Base-by-base conservation (phyloP, 257 asterid genomes). In the Leptodermis oblonga region DNA sequence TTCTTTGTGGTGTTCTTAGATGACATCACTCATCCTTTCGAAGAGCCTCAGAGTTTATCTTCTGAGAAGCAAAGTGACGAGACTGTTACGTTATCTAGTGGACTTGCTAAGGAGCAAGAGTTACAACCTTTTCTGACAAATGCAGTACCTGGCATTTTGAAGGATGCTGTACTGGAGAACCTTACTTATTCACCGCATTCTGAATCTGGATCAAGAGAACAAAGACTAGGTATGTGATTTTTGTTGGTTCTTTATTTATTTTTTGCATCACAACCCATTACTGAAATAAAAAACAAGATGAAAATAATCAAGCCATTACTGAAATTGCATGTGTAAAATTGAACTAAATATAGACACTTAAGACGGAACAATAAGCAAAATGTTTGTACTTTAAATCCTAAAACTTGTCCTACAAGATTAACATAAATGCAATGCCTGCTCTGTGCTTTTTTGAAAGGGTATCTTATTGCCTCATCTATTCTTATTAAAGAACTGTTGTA, bases 11-110 rank as follows among this genome's bases (percentile, higher is more conserved):
- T 79, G 66, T 75, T 82, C 70, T 61, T 82, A 92, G 98, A 92
- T 84, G 98, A 92, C 80, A 81, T 90, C 62, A 88, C 98, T 54
- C 88, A 77, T 79, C 91, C 90, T 5, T 82, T 72, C 53, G 97
- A 78, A 71, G 92, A 83, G 77, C 80, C 58, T 51, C 75, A 68
- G 63, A 70, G 49, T 52, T 52, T 39, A 67, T 26, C 78, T 7
- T 72, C 71, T 55, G 76, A 52, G 54, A 66, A 54, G 67, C 77
- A 69, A 70, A 68, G 77, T 63, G 78, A 62, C 61, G 85, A 22
- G 63, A 31, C 60, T 43, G 45, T 69, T 78, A 67, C 92, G 71
- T 49, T 45, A 64, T 72, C 81, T 67, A 73, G 67, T 79, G 86
- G 80, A 71, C 81, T 61, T 77, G 64, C 73, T 23, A 53, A 1